Evolutionary conservation across 2,329 filamentous ascomycete genomes (phyloP).

Genomic region (Chalaropsis thielavioides): DNA sequence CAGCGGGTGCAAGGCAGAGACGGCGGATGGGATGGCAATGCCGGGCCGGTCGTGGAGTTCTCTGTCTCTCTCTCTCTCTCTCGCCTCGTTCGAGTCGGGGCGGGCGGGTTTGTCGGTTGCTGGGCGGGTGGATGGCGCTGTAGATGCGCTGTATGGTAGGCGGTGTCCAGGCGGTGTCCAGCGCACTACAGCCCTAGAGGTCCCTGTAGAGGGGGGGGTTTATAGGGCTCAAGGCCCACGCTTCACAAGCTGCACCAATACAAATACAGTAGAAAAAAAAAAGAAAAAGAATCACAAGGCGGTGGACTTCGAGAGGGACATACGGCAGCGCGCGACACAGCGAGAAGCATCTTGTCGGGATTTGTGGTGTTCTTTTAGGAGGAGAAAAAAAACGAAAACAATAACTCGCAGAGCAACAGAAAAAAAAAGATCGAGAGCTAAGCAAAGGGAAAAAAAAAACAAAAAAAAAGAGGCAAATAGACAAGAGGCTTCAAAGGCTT

Average conservation of each 20-base stretch:
- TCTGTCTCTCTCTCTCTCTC: not conserved
- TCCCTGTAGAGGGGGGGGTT: not conserved
- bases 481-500: not conserved
- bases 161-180: not conserved
- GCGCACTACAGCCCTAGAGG: not conserved
- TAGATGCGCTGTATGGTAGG: not conserved
- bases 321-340: constrained; percentile 17
- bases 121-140: not conserved
- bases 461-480: not conserved
- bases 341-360: constrained; percentile 12
- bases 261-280: constrained; percentile 1
- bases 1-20: not conserved
- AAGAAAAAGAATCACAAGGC: not conserved
- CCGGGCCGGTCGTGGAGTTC: not conserved
- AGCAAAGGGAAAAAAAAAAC: not conserved
- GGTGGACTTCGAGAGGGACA: not conserved
- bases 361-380: not conserved
- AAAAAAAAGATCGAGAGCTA: not conserved
- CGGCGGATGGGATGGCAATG: not conserved
- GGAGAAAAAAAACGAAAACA: not conserved
- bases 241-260: not conserved
- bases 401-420: not conserved
- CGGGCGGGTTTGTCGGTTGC: not conserved
- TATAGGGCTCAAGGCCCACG: not conserved
- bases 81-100: not conserved